Evolutionary conservation across 164 flowering plant genomes (phyloP), one percentile per base, ranked within the genome.

Genomic region (Cinnamomum micranthum): DNA sequence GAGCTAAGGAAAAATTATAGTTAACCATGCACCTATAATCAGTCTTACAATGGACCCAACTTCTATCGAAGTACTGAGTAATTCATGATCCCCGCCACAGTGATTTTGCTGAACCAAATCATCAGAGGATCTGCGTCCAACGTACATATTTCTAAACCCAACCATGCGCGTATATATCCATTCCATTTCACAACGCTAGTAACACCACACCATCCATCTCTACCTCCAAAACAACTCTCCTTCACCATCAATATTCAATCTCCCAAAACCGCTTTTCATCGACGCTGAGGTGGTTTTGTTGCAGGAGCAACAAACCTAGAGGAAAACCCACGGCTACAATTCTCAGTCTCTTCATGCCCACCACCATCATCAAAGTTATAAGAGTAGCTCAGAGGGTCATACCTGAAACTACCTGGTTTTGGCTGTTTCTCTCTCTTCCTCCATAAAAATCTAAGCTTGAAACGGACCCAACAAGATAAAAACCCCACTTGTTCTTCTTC

Each of bases 301-400:
- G 71, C 28, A 60, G 83, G 78, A 20, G 78, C 81, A 41, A 82
- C 87, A 68, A 68, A 86, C 71, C 86, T 82, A 59, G 90, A 75
- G 20, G 84, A 84, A 52, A 85, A 87, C 2, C 81, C 84, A 7
- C 75, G 81, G 47, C 27, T 59, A 7, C 28, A 35, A 11, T 75
- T 79, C 51, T 72, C 82, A 31, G 24, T 35, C n/a, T 77, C 80
- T 62, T 84, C 82, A 60, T 77, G 82, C 73, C 71, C 72, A 41
- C 72, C 70, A 19, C 87, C 81, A 11, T 87, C 88, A 23, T 87
- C 90, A 27, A 87, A 87, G 74, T 87, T 87, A 71, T 84, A 85
- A 71, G 90, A 78, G 50, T 87, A 87, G 81, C 90, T 87, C 14
- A 84, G 22, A 55, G 88, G 86, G 76, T 81, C 86, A 74, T 87